Base-by-base conservation (phyloP, 768 basidiomycete genomes). In the Macrolepiota fuliginosa region DNA sequence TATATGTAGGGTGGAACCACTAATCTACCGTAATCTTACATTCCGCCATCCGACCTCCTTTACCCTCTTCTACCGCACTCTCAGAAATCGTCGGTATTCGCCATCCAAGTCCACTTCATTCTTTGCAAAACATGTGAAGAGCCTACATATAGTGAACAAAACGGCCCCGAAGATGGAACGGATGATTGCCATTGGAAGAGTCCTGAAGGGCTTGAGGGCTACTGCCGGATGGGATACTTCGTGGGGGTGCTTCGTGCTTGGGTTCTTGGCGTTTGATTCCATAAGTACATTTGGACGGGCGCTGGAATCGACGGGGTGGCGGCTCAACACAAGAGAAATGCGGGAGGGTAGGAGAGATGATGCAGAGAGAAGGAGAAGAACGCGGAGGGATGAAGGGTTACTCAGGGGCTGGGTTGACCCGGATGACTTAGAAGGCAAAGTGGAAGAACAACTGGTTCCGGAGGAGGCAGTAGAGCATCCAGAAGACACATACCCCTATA, bases 21-120 rank as follows among this genome's bases (percentile, higher is more conserved):
- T 54, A 7, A 46, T 61, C 1, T 61, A 61, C 27, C 42, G 59
- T 27, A 40, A 61, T 22, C 32, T 61, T 4, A 24, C 52, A 22
- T 61, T 61, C 42, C n/a, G 13, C 11, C 12, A 13, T 12, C 3
- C 39, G 3, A 24, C n/a, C 4, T 29, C 17, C 12, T 46, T 61
- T 13, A 42, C 9, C n/a, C 42, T 46, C 42, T 61, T 61, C 27
- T 61, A 61, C 32, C 59, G 59, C 42, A 61, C 59, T 12, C 54
- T 61, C 19, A 29, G 53, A 15, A 36, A 54, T 13, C 59, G 59
- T 11, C 59, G 53, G 4, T 45, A 36, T 27, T 61, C 59, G 6
- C 42, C 13, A 32, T 22, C 59, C 17, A 61, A 61, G 32, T 35
- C 59, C 15, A 45, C 59, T 24, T 37, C 39, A 3, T 61, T 61